phyloP scores from a whole-genome alignment of 306 rosid genomes.

The Hippophae gyantsensis region DNA sequence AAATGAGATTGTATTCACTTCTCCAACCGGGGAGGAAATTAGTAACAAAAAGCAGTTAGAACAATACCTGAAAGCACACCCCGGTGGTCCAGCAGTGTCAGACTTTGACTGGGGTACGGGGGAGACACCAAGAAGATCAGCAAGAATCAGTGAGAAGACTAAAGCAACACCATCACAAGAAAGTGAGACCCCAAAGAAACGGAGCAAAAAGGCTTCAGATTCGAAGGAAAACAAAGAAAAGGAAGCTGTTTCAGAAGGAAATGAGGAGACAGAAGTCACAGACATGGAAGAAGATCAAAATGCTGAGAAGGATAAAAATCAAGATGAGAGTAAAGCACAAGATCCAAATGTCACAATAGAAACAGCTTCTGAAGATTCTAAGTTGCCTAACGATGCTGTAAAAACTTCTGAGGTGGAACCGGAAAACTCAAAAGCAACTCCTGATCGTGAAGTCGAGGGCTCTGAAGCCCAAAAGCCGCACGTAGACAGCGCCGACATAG shows the following conservation, averaged over 20 bases:
- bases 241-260: conserved; percentile 34
- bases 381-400: conserved; percentile 39
- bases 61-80: conserved; percentile 81
- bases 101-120: conserved; percentile 98
- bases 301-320: conserved; percentile 38
- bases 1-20: conserved; percentile 65
- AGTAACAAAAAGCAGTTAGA: conserved; percentile 65
- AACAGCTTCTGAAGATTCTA: conserved; percentile 20
- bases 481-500: conserved; percentile 18
- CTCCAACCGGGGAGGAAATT: conserved; percentile 94
- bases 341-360: conserved; percentile 32
- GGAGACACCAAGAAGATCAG: conserved; percentile 91
- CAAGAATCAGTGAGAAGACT: conserved; percentile 81
- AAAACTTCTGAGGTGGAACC: conserved; percentile 29
- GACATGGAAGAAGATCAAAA: conserved; percentile 44
- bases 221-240: conserved; percentile 36
- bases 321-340: conserved; percentile 31
- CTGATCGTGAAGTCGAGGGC: conserved; percentile 37
- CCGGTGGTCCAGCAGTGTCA: conserved; percentile 63
- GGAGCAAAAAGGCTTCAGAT: conserved; percentile 46
- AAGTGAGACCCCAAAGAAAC: conserved; percentile 60
- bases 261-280: conserved; percentile 38
- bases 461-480: conserved; percentile 23
- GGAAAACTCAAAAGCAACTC: conserved; percentile 18
- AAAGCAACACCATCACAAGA: conserved; percentile 45